These are phyloP conservation scores for Oropetium thomaeum DNA, from an alignment of 176 grass and related monocot genomes.

Conservation along the genomic window DNA sequence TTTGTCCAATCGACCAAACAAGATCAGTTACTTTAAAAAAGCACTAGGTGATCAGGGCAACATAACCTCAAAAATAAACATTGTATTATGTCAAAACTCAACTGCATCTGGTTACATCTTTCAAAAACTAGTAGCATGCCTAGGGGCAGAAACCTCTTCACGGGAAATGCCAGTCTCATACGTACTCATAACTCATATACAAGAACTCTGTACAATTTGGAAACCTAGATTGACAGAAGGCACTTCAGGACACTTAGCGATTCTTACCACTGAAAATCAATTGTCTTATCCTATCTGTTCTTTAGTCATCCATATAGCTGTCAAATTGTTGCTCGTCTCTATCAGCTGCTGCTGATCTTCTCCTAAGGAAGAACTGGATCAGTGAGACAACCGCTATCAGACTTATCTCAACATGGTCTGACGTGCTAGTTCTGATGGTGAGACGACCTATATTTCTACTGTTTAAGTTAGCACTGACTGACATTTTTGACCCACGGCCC, in stretches of 20 bases:
- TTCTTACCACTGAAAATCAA: neutral
- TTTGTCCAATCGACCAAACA: neutral
- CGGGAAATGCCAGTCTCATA: conserved; percentile 4
- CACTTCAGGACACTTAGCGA: conserved; percentile 2
- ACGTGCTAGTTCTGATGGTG: conserved; percentile 58
- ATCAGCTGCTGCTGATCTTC: conserved; percentile 35
- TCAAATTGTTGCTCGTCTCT: conserved; percentile 23
- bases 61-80: neutral
- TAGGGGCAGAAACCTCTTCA: neutral
- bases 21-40: neutral
- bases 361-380: conserved; percentile 61
- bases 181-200: conserved; percentile 15
- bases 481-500: conserved; percentile 55
- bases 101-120: neutral
- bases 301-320: conserved; percentile 26
- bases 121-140: neutral
- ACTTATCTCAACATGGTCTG: conserved; percentile 67
- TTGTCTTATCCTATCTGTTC: neutral
- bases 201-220: conserved; percentile 37
- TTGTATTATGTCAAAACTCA: conserved; percentile 18
- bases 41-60: neutral
- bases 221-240: neutral
- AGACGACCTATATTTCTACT: conserved; percentile 73
- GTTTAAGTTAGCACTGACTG: conserved; percentile 67
- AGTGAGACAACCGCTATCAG: conserved; percentile 59